Evolutionary conservation across 2,329 filamentous ascomycete genomes (phyloP).

Genomic region (Phaeosphaeriaceae sp.): DNA sequence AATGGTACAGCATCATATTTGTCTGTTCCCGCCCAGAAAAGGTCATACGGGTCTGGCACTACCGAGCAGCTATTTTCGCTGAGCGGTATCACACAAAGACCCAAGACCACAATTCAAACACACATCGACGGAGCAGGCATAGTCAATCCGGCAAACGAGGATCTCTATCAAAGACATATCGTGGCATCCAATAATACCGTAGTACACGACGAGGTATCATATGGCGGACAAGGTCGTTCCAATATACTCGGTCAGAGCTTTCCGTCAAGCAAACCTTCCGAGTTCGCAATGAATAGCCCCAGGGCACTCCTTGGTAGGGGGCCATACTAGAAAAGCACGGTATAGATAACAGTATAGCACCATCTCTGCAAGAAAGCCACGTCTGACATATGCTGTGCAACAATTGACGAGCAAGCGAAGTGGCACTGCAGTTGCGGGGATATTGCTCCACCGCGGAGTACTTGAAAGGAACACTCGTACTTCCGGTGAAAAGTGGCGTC

Average conservation of each 20-base stretch:
- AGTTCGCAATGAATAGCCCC: constrained; percentile 31
- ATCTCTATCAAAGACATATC: constrained; percentile 67
- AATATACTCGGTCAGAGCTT: constrained; percentile 4
- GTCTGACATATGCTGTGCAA: constrained; percentile 18
- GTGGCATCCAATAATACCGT: constrained; percentile 62
- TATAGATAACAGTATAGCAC: constrained; percentile 3
- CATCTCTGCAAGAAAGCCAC: constrained; percentile 2
- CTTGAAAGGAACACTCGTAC: background rate
- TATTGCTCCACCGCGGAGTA: background rate
- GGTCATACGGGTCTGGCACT: constrained; percentile 60
- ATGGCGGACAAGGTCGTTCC: constrained; percentile 20
- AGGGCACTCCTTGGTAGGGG: constrained; percentile 40
- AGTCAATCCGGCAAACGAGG: constrained; percentile 15
- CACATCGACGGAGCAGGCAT: constrained; percentile 3
- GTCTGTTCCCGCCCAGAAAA: constrained; percentile 54
- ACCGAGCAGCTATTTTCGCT: constrained; percentile 66
- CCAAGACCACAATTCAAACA: constrained; percentile 12
- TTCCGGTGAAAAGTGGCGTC: background rate
- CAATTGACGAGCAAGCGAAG: constrained; percentile 14
- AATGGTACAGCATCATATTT: constrained; percentile 66
- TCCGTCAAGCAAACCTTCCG: constrained; percentile 14
- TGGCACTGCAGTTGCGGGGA: constrained; percentile 9
- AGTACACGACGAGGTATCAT: constrained; percentile 55
- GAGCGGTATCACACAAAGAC: constrained; percentile 49
- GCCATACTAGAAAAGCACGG: constrained; percentile 14